Conservation (phyloP, 192 early-diverging fungal species). For the Backusella sp. region DNA sequence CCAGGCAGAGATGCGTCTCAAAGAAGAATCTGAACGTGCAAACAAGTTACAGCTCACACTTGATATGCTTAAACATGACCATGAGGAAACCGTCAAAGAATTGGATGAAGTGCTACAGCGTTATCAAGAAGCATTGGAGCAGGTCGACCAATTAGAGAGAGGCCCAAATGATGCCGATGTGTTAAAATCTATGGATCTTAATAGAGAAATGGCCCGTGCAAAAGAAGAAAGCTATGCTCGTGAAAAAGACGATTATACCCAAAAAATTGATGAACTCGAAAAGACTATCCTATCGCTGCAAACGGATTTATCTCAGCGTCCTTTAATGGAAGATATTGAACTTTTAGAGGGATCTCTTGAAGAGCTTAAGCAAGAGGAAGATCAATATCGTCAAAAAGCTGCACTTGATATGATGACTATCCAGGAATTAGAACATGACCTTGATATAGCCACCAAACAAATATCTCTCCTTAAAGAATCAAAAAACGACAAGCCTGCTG, state of each 20-base stretch:
- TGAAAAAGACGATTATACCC: background rate
- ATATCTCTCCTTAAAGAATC: background rate
- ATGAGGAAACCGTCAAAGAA: slow-evolving; percentile 20
- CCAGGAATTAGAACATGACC: slow-evolving; percentile 3
- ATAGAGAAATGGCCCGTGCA: slow-evolving; percentile 18
- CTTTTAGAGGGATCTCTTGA: background rate
- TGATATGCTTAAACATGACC: background rate
- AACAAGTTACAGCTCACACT: slow-evolving; percentile 9
- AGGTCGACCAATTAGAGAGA: slow-evolving; percentile 9
- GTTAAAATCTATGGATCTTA: background rate
- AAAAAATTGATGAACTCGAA: background rate
- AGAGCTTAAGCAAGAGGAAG: background rate
- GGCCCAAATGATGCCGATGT: background rate
- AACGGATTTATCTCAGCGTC: background rate
- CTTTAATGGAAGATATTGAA: slow-evolving; percentile 1
- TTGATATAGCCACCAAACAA: background rate
- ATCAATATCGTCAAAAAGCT: background rate
- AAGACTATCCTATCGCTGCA: background rate
- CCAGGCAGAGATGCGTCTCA: background rate
- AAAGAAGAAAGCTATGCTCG: background rate
- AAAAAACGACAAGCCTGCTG: background rate
- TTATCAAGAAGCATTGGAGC: slow-evolving; percentile 21
- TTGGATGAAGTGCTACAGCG: slow-evolving; percentile 20
- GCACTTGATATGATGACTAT: background rate
- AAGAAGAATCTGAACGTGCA: slow-evolving; percentile 12